phyloP scores from a whole-genome alignment of 139 green algal species.

The Chlamydomonas applanata region DNA sequence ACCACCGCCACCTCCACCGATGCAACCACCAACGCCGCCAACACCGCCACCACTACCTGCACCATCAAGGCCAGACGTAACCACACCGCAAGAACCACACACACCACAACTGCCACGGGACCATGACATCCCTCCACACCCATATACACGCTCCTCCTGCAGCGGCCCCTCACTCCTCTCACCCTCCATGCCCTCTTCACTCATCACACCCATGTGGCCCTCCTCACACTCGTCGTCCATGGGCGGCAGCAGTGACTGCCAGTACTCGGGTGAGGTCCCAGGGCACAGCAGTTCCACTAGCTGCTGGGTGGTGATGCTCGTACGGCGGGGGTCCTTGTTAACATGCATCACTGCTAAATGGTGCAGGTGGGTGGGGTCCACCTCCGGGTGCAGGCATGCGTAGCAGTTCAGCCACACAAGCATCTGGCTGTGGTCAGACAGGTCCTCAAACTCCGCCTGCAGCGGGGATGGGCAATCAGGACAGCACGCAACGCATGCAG shows the following conservation, averaged over 20 bases:
- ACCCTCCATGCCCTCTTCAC: background rate
- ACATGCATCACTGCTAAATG: slow-evolving; percentile 9
- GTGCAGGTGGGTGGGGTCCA: background rate
- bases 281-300: background rate
- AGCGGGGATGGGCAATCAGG: no score
- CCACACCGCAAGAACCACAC: no score
- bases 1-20: no score
- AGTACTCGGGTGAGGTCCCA: background rate
- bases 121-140: no score
- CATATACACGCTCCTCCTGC: no score
- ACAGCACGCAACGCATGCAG: no score
- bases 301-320: slow-evolving; percentile 2
- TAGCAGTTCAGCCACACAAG: slow-evolving; percentile 10
- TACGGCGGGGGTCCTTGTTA: slow-evolving; percentile 5
- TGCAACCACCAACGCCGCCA: no score
- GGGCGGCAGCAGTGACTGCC: background rate
- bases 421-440: background rate
- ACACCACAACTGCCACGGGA: no score
- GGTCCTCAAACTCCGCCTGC: no score
- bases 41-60: no score
- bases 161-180: background rate
- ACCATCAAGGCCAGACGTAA: no score
- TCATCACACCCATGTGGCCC: background rate
- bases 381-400: background rate
- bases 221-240: background rate